Base-by-base conservation (phyloP, 1,284 basidiomycete species). In the Fomitopsis betulina region DNA sequence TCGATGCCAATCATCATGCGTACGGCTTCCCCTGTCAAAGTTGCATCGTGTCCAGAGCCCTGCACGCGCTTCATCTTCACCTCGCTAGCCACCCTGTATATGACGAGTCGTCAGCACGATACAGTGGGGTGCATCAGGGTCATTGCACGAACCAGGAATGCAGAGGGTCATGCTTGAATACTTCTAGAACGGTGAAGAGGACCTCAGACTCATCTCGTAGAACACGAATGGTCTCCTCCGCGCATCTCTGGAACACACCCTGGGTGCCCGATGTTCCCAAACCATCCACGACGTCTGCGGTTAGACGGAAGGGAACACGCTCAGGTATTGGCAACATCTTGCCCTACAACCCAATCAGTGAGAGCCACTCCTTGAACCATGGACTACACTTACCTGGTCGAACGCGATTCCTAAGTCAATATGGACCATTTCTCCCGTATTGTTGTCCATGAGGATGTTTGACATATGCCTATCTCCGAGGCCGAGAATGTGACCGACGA, bases 351-450 rank as follows among this genome's bases (percentile, higher is more conserved):
- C 32, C 54, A 30, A 19, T 25, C 56, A 47, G 4, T 27, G 27
- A 23, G 8, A 47, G 27, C 38, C 27, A 25, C 27, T 38, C 17
- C 39, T n/a, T 17, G 13, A 30, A 35, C 27, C 37, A 2, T n/a
- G 30, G 19, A 1, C 7, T 9, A 5, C 4, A 65, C 81, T 66
- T 59, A 91, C 93, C 77, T 94, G 93, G 64, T 98, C 97, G 72
- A 99, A 99, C 0, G 95, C 94, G 57, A 98, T 93, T 2, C 96
- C 96, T 33, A 99, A 82, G 73, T 99, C 96, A 56, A 99, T 99
- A 70, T 98, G 87, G 40, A 99, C 91, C 53, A 96, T 80, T 71
- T 98, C 94, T 23, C 96, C 96, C 12, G 84, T 88, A 37, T 73
- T 73, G 58, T 85, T 85, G 71, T 98, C 95, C 58, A 99, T 79